A percentile compares a stretch with the other conserved stretches of the same genome.
Evolutionary conservation across 345 rosid species (phyloP).

Genomic region (Pugionium cornutum): DNA sequence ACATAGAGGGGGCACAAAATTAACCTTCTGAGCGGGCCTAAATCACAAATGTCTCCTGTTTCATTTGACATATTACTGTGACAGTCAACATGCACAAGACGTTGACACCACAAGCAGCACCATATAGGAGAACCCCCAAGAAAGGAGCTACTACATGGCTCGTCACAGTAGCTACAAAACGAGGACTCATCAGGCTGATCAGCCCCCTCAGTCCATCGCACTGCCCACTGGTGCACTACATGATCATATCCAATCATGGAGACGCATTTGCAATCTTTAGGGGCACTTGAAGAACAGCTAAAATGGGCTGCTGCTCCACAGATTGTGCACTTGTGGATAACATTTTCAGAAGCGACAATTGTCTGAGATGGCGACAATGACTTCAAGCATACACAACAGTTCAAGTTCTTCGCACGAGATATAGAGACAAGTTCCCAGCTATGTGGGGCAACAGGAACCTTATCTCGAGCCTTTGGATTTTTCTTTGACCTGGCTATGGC

Average conservation of each 20-base stretch:
- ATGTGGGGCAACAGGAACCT: conserved; percentile 68
- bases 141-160: conserved; percentile 85
- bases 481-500: conserved; percentile 90
- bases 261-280: conserved; percentile 82
- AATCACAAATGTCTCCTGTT: conserved; percentile 83
- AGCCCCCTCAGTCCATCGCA: conserved; percentile 87
- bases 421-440: conserved; percentile 66
- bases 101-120: conserved; percentile 99
- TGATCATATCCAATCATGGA: conserved; percentile 80
- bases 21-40: conserved; percentile 79
- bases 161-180: conserved; percentile 89
- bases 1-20: conserved; percentile 83
- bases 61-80: conserved; percentile 74
- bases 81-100: conserved; percentile 93
- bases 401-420: conserved; percentile 77
- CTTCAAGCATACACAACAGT: conserved; percentile 87
- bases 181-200: conserved; percentile 81
- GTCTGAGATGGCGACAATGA: conserved; percentile 71
- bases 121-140: conserved; percentile 95
- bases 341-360: conserved; percentile 57
- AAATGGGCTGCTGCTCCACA: conserved; percentile 86
- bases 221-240: conserved; percentile 91
- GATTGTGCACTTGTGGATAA: conserved; percentile 59
- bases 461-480: conserved; percentile 82
- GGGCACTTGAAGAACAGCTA: conserved; percentile 66